Evolutionary conservation across 805 yeast genomes (phyloP), one percentile per base, ranked within the genome.

Genomic region (Pichia eremophila): DNA sequence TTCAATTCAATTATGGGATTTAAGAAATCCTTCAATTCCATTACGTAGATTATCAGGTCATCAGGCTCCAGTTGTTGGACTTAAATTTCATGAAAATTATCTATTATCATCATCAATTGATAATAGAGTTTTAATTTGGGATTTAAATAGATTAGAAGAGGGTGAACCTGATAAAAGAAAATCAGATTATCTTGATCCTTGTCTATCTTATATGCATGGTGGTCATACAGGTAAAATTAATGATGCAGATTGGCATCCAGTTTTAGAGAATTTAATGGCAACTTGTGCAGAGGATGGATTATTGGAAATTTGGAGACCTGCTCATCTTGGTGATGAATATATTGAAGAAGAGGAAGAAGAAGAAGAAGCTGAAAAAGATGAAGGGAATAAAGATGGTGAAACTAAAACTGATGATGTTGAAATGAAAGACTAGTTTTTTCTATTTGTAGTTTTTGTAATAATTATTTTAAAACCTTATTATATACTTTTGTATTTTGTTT

Each of bases 151-250:
- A 50, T 63, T 84, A 48, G 77, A 72, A 31, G 79, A 78, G 46
- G 75, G 73, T 8, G 83, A 78, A 34, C 77, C 74, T 52, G 74
- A 69, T 45, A 83, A 75, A 54, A 81, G 76, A 52, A 59, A 60
- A 39, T 72, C 73, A 29, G 74, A 74, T 35, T 77, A 75, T 51
- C 78, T 79, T 11, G 95, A 89, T 53, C 93, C 95, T 7, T 83
- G 88, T 61, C 72, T 88, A 48, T 65, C 67, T 25, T 88, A 86
- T 59, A 75, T 86, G 57, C 95, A 89, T 63, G 95, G 95, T 15
- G 96, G 96, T 12, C 96, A 88, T 65, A 78, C 89, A 2, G 78
- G 77, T 43, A 72, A 80, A 46, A 72, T 88, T 41, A 72, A 79
- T 47, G 91, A 82, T 54, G 68, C 83, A 43, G 79, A 74, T 48